phyloP scores from a whole-genome alignment of 116 monocot species.

The Posidonia oceanica region DNA sequence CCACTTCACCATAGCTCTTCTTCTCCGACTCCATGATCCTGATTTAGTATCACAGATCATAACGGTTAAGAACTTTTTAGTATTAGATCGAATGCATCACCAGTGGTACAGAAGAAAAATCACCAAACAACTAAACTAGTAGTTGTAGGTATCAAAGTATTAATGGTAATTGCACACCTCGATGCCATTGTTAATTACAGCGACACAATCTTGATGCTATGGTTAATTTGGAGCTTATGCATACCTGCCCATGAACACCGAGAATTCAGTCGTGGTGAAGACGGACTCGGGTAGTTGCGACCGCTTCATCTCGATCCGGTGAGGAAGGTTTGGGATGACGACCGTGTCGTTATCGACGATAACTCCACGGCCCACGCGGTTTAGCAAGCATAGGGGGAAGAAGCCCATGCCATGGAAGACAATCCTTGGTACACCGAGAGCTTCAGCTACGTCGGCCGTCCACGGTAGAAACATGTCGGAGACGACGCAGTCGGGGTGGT shows the following conservation, averaged over 20 bases:
- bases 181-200: too few species aligned
- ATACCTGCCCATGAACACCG: background rate
- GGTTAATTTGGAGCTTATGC: background rate
- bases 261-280: background rate
- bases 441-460: slow-evolving; percentile 2
- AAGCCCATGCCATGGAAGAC: slow-evolving; percentile 4
- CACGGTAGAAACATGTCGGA: slow-evolving; percentile 20
- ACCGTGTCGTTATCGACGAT: background rate
- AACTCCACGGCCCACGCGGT: background rate
- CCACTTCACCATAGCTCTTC: slow-evolving; percentile 4
- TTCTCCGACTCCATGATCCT: background rate
- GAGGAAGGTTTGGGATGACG: slow-evolving; percentile 8
- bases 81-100: too few species aligned
- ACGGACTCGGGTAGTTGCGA: background rate
- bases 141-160: too few species aligned
- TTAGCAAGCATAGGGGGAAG: background rate
- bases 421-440: background rate
- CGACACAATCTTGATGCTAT: too few species aligned
- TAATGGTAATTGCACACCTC: too few species aligned
- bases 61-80: too few species aligned
- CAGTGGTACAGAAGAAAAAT: too few species aligned
- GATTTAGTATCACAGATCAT: background rate
- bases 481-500: slow-evolving; percentile 36
- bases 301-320: slow-evolving; percentile 2
- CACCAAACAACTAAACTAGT: too few species aligned